Evolutionary conservation across 1,284 basidiomycete species (phyloP), one percentile per base, ranked within the genome.

Genomic region (Anthracocystis setariae): DNA sequence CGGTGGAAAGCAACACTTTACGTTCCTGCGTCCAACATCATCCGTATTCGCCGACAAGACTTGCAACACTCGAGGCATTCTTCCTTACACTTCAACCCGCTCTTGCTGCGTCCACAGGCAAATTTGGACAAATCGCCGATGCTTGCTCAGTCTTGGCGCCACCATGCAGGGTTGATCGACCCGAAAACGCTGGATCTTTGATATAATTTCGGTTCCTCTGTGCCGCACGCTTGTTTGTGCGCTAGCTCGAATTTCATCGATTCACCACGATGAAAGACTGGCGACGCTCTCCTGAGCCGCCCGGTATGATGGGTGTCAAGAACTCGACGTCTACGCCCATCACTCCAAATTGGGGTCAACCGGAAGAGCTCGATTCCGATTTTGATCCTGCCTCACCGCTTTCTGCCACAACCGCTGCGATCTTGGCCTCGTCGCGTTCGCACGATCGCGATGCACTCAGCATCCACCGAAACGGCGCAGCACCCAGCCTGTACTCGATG

Each of bases 231-330:
- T 7, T 12, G 12, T 29, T 29, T n/a, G n/a, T n/a, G n/a, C n/a
- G n/a, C n/a, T n/a, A n/a, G n/a, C n/a, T n/a, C n/a, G n/a, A n/a
- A n/a, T n/a, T n/a, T n/a, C n/a, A n/a, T n/a, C n/a, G n/a, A n/a
- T n/a, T n/a, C n/a, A 25, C 5, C 13, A 71, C 12, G 17, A 77
- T 77, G 74, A 77, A 77, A 40, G 74, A 77, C 37, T 77, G 74
- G 74, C 52, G 63, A 8, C 60, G 72, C 33, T 77, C 74, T 5
- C 74, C 74, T 20, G 74, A 75, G 69, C 74, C 74, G 7, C 58
- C 63, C 0, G 63, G 62, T 39, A 77, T 77, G 73, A 77, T 77
- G 74, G 73, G 73, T 2, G n/a, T 55, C 39, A 54, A 60, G 35
- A 43, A 59, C 9, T 29, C 53, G 17, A 7, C 45, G n/a, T 67